phyloP scores from a whole-genome alignment of 257 asterid species.

The Solanum pimpinellifolium region DNA sequence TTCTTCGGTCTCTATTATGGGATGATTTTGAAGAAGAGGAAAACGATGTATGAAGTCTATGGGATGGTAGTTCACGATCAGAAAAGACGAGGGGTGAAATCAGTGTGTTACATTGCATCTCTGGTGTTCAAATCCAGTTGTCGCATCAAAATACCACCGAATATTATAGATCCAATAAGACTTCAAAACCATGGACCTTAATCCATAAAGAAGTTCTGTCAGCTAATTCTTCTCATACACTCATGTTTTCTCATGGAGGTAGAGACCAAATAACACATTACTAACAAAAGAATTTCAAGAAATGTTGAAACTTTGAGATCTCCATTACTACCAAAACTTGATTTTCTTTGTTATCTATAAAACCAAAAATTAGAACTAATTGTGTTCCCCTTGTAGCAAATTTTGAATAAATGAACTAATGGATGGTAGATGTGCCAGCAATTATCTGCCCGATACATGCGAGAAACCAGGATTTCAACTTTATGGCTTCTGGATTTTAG shows the following conservation, averaged over 20 bases:
- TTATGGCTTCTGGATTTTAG: background rate
- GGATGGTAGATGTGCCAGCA: background rate
- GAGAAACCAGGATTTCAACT: background rate
- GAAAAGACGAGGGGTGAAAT: background rate
- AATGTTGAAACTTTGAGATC: background rate
- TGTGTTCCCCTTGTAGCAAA: background rate
- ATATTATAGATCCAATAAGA: background rate
- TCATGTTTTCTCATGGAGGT: background rate
- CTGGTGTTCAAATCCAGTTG: background rate
- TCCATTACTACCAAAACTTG: background rate
- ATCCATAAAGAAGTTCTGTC: background rate
- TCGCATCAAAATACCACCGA: background rate
- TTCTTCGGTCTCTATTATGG: background rate
- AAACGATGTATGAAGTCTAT: background rate
- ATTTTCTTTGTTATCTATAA: background rate
- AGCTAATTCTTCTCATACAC: background rate
- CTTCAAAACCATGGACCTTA: background rate
- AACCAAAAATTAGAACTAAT: background rate
- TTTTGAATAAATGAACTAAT: background rate
- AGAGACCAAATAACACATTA: background rate
- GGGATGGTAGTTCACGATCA: background rate
- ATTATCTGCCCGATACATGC: background rate
- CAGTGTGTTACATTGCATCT: background rate
- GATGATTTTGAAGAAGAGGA: background rate
- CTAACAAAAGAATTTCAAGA: background rate